Percentiles rank a stretch among this genome's conserved stretches.
Evolutionary conservation across 441 rosid genomes (phyloP).

Genomic region (Erysimum cheiri): DNA sequence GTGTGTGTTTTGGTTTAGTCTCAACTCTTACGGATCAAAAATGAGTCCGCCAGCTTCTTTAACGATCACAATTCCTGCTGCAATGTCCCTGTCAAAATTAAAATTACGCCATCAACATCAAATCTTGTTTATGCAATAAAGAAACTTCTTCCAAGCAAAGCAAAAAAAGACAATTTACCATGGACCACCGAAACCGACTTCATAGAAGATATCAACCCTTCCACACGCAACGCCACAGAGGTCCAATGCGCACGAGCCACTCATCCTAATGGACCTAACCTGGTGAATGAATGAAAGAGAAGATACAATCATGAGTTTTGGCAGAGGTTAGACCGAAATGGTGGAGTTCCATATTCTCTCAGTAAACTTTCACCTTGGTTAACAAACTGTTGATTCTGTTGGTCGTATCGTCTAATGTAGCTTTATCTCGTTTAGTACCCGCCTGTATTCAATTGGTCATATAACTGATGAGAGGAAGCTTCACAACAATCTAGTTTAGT

Average conservation of each 20-base stretch:
- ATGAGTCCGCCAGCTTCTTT: constrained; percentile 93
- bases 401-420: constrained; percentile 72
- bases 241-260: constrained; percentile 93
- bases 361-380: constrained; percentile 61
- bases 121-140: not conserved
- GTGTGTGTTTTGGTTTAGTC: constrained; percentile 18
- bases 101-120: not conserved
- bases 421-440: constrained; percentile 84
- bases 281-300: constrained; percentile 43
- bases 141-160: not conserved
- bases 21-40: constrained; percentile 84
- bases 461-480: constrained; percentile 10
- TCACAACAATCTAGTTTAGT: not conserved
- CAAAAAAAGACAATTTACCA: constrained; percentile 56
- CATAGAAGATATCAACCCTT: constrained; percentile 84
- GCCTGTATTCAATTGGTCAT: constrained; percentile 51
- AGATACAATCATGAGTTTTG: constrained; percentile 24
- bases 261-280: constrained; percentile 96
- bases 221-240: constrained; percentile 94
- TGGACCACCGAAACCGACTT: constrained; percentile 90
- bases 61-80: constrained; percentile 84
- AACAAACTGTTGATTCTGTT: constrained; percentile 79
- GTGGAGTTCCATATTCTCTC: constrained; percentile 3
- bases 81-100: constrained; percentile 75
- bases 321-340: not conserved